These are phyloP conservation scores for Plantago major DNA, from an alignment of 257 asterid genomes.

Conservation along the genomic window DNA sequence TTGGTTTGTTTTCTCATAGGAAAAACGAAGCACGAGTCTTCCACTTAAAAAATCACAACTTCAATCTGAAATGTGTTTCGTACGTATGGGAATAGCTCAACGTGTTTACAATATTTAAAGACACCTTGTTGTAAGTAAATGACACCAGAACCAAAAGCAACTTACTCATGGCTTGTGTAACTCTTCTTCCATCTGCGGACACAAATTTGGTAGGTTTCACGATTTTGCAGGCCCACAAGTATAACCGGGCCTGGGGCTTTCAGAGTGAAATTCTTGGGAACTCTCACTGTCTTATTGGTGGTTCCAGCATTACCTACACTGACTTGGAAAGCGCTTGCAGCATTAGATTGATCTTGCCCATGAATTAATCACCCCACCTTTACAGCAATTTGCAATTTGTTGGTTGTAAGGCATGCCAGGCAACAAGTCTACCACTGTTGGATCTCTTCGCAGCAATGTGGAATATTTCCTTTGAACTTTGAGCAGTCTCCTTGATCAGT, in stretches of 20 bases:
- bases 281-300: not conserved
- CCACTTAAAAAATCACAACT: not conserved
- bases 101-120: too few relatives aligned
- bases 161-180: too few relatives aligned
- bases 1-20: too few relatives aligned
- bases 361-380: constrained; percentile 6
- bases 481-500: constrained; percentile 49
- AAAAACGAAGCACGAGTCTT: too few relatives aligned
- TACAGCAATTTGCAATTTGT: constrained; percentile 9
- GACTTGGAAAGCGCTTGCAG: constrained; percentile 3
- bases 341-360: constrained; percentile 4
- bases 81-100: not conserved
- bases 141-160: not conserved
- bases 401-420: too few relatives aligned
- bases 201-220: not conserved
- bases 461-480: constrained; percentile 25
- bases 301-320: constrained; percentile 3
- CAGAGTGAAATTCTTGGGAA: constrained; percentile 6
- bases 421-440: too few relatives aligned
- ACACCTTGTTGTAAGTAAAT: too few relatives aligned
- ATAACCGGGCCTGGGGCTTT: constrained; percentile 1
- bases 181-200: not conserved
- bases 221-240: constrained; percentile 1
- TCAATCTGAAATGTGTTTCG: not conserved
- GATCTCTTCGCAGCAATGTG: not conserved